phyloP scores from a whole-genome alignment of 306 rosid species.

The Begonia masoniana region DNA sequence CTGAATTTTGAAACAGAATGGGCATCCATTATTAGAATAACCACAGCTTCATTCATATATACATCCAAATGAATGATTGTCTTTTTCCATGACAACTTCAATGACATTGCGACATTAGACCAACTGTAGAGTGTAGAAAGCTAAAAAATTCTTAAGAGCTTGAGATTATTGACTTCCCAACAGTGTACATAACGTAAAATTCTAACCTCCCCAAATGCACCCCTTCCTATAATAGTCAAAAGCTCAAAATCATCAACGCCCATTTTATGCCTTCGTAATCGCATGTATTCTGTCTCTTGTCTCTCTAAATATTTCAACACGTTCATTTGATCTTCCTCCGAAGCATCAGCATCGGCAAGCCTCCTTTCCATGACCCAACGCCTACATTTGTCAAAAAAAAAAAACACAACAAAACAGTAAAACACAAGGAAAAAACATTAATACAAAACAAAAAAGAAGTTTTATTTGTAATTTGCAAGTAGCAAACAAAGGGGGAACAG shows the following conservation, averaged over 20 bases:
- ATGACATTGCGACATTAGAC: too few species aligned
- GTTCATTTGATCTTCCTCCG: conserved; percentile 72
- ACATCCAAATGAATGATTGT: too few species aligned
- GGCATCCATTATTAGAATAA: background rate
- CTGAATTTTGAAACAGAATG: conserved; percentile 19
- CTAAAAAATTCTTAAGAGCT: too few species aligned
- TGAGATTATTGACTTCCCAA: too few species aligned
- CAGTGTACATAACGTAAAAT: conserved; percentile 1
- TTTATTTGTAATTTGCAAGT: background rate
- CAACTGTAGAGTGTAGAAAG: too few species aligned
- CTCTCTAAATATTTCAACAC: conserved; percentile 59
- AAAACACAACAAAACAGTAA: background rate
- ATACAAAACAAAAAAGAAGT: background rate
- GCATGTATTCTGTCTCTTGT: conserved; percentile 89
- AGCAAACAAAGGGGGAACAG: background rate
- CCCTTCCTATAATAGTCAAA: conserved; percentile 77
- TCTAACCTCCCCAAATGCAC: conserved; percentile 84
- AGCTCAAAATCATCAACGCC: conserved; percentile 86
- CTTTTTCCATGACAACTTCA: too few species aligned
- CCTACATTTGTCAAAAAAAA: conserved; percentile 18
- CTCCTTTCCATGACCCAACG: conserved; percentile 66
- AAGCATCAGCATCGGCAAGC: conserved; percentile 86
- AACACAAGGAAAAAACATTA: too few species aligned
- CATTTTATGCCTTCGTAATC: conserved; percentile 73
- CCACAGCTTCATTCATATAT: background rate